A percentile compares a stretch with the other conserved stretches of the same genome.
phyloP scores from a whole-genome alignment of 2,329 filamentous ascomycete species.

The Nemania bipapillata region DNA sequence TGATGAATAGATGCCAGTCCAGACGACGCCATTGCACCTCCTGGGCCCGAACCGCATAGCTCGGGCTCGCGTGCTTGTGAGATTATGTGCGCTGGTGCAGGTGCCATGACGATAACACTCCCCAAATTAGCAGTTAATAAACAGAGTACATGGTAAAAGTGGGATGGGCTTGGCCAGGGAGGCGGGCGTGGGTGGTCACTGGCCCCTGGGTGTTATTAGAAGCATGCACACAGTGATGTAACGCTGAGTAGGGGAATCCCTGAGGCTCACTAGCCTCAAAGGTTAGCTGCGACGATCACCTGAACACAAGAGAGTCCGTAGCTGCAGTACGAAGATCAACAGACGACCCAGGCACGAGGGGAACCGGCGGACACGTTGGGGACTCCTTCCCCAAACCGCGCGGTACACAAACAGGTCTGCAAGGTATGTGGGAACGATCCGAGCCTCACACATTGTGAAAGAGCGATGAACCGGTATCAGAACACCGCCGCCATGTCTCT shows the following conservation, averaged over 20 bases:
- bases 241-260: conserved; percentile 33
- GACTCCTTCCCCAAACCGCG: neutral
- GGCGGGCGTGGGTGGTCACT: conserved; percentile 22
- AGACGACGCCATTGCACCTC: conserved; percentile 26
- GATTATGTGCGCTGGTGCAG: conserved; percentile 20
- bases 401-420: neutral
- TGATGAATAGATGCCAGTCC: conserved; percentile 19
- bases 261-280: conserved; percentile 38
- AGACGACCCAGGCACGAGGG: conserved; percentile 36
- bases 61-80: conserved; percentile 23
- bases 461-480: too few species aligned
- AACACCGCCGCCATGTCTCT: too few species aligned
- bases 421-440: neutral
- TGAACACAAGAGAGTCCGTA: conserved; percentile 26
- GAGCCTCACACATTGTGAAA: too few species aligned
- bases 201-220: conserved; percentile 13
- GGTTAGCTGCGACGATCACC: conserved; percentile 38
- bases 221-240: conserved; percentile 22
- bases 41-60: conserved; percentile 15
- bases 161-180: conserved; percentile 25
- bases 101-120: conserved; percentile 33
- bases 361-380: conserved; percentile 11
- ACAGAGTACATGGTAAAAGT: conserved; percentile 14
- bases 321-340: conserved; percentile 33
- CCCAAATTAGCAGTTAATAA: conserved; percentile 23